Percentiles rank a stretch among this genome's conserved stretches.
Conservation (phyloP, 495 filamentous ascomycete species). For the Lepraria neglecta region DNA sequence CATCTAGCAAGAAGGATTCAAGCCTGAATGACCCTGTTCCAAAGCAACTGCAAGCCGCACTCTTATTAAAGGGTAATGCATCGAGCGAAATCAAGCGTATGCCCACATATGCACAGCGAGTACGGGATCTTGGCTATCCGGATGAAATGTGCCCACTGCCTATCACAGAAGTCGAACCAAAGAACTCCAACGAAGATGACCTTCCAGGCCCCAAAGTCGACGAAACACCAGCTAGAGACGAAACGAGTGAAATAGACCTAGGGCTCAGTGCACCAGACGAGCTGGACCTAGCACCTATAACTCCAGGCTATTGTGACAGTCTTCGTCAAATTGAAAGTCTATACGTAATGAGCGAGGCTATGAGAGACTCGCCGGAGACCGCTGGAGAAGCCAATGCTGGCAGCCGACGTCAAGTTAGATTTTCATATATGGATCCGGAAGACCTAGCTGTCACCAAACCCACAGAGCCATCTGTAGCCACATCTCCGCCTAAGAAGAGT, state of each 20-base stretch:
- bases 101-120: not conserved
- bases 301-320: not conserved
- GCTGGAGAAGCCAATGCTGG: too few species aligned
- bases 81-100: not conserved
- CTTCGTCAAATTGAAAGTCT: not conserved
- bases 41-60: not conserved
- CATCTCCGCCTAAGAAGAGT: too few species aligned
- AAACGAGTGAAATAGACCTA: too few species aligned
- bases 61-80: not conserved
- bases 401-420: too few species aligned
- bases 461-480: too few species aligned
- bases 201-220: not conserved
- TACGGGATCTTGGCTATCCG: not conserved
- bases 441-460: too few species aligned
- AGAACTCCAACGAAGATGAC: not conserved
- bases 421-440: too few species aligned
- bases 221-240: too few species aligned
- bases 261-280: not conserved
- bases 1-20: not conserved
- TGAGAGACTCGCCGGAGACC: too few species aligned
- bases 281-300: not conserved
- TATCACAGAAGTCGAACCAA: too few species aligned
- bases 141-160: not conserved
- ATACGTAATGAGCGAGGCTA: too few species aligned
- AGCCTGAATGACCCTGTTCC: too few species aligned